Evolutionary conservation across 148 eudicot species (phyloP), one percentile per base, ranked within the genome.

Genomic region (Polygonum aviculare): DNA sequence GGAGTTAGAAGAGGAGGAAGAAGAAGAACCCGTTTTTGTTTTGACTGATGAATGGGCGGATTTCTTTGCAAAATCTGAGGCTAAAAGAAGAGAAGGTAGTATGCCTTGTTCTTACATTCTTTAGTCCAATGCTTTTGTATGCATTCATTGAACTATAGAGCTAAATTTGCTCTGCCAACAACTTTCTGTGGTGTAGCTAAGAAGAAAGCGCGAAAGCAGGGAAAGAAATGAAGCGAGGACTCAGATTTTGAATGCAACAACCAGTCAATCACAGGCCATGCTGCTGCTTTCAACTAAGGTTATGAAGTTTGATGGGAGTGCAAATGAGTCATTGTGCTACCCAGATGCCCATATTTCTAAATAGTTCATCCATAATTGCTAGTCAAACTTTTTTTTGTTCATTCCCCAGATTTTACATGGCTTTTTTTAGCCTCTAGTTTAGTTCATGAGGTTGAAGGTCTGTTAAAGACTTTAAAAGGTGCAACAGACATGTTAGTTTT

Each of bases 11-110:
- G 88, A 82, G 80, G 84, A 82, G 41, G 87, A 81, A 2, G 92
- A 92, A 18, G 94, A 85, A 72, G 95, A 93, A 8, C 88, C 86
- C 14, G 72, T 87, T 77, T 89, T 86, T 74, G 91, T 90, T 79
- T 70, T 90, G 82, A 90, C 93, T 33, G 96, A 90, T 85, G 97
- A 93, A 85, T 90, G 97, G 97, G 89, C 82, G 77, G 95, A 93
- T 50, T 90, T 93, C 79, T 90, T 93, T 86, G 91, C 93, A 35
- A 90, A 87, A 85, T 89, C 97, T 39, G 97, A 93, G 77, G 95
- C 97, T 72, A 87, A 81, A 82, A 82, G 95, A 81, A 84, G 80
- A 84, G 80, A 74, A 77, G 92, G 97, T 88, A 74, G 49, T 39
- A 7, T 2, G 14, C 44, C 3, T 74, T 54, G 15, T 4, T 21